Evolutionary conservation across 257 asterid genomes (phyloP), one percentile per base, ranked within the genome.

Genomic region (Salvia hispanica): DNA sequence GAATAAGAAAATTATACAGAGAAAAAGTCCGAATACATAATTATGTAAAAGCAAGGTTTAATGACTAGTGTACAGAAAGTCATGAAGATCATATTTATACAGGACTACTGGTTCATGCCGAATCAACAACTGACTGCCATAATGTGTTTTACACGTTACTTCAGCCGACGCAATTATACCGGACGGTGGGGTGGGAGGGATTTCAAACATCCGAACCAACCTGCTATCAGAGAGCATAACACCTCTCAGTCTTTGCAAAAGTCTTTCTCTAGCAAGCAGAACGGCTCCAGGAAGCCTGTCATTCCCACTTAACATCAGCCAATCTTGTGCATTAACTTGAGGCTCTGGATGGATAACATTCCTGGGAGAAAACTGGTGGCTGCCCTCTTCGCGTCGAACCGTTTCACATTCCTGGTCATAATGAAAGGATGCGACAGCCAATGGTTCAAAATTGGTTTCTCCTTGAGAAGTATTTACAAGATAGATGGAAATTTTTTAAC

Each of bases 241-340:
- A 13, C 98, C 95, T 75, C 96, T 88, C 73, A 94, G 62, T 80
- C 99, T 84, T 65, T 74, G 90, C 56, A 94, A 71, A 77, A 94
- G 96, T 71, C 96, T 82, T 70, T 94, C 99, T 78, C 95, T 85
- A 14, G 98, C 99, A 78, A 91, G 96, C 42, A 94, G 44, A 33
- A 91, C 98, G 21, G 91, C 77, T 81, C 92, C 90, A 3, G 99
- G 98, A 70, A 94, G 98, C 80, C 93, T 81, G 63, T 82, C 92
- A 68, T 76, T 83, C 67, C 78, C 82, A 69, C 76, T 40, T 48
- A 62, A 66, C 72, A 86, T 79, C 65, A 66, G 51, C 76, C 87
- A 80, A 63, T 76, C 88, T 67, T 47, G 81, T 42, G 36, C 64
- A 57, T 63, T 74, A 63, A 54, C 57, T 33, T 60, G 78, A 64